Evolutionary conservation across 2,329 filamentous ascomycete genomes (phyloP), one percentile per base, ranked within the genome.

Genomic region (Stromatinia cepivora): DNA sequence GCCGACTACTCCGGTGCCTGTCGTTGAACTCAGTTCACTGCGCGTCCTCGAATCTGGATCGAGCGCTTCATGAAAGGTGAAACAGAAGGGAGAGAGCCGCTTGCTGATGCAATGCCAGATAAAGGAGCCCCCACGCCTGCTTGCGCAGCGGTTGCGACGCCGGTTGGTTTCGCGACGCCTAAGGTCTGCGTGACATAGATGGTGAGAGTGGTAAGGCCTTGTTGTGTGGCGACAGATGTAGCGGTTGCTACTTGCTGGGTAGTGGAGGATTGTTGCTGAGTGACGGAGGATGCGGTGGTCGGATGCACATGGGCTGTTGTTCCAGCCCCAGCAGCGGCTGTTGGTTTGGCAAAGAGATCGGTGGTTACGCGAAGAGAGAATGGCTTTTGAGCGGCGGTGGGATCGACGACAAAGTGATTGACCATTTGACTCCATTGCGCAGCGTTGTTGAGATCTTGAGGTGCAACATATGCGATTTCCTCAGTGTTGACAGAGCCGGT

Each of bases 401-500:
- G 72, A 39, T 75, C 62, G 34, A 75, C 58, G 28, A 75, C 59
- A 62, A 76, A 73, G 25, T 69, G 69, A 13, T 64, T 78, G 1
- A 81, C 77, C 10, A 72, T 54, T 25, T 74, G 73, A 25, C 59
- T 61, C 66, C 59, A 54, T 70, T 73, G 67, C n/a, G 61, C 71
- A 45, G 65, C 67, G 39, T 25, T 46, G 70, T 56, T 59, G 36
- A 66, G 54, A 66, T 52, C 46, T 70, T 65, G 70, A 50, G 59
- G 65, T 50, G 48, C 69, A 13, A 46, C 17, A 50, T 67, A 63
- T 31, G 58, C 46, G 45, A 73, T 50, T 57, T 56, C 11, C 13
- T 68, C 52, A 10, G 65, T 65, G 11, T 58, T 46, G 11, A 57
- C 53, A 54, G 31, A 22, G 71, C 72, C 50, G 66, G 42, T 3